Evolutionary conservation across 2,329 filamentous ascomycete species (phyloP), one percentile per base, ranked within the genome.

Genomic region (Venturia asperata): DNA sequence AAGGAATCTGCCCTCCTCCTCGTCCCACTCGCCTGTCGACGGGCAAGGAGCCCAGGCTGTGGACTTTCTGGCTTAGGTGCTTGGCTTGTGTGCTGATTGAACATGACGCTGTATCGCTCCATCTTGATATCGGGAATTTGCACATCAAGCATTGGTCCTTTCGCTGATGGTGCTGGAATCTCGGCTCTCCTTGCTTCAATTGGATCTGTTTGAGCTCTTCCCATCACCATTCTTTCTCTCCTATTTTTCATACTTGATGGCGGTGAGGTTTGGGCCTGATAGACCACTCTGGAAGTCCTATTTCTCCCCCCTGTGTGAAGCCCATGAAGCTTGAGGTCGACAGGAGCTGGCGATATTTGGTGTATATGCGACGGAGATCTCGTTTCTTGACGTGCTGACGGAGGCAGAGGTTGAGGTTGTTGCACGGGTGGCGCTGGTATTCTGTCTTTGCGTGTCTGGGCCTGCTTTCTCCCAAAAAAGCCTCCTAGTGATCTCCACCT

Each of bases 61-160:
- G 5, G 67, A 73, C 67, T 85, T 52, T 11, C 42, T 34, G 52
- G 52, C 6, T 11, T 21, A 78, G 7, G 97, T 80, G 45, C 84
- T 84, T 34, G 10, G 30, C 7, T 34, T 1, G 49, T 27, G 2
- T 21, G 34, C 30, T 58, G 52, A 65, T 87, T 86, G 72, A 97
- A 97, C 92, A 97, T 97, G 69, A 97, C 84, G 70, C 92, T 96
- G 70, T 96, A 97, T 61, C 93, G 82, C 73, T 97, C 93, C 82
- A 97, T 81, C 68, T 88, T 85, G 65, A 90, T 82, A 62, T 84
- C 83, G 0, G 93, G 92, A 66, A 97, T 94, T 63, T 92, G 85
- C 19, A 97, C 83, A 70, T 92, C 82, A 24, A 97, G 78, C 47
- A 77, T 70, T 2, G 74, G 76, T 24, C 69, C 74, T 56, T 45